Evolutionary conservation across 306 rosid genomes (phyloP), one percentile per base, ranked within the genome.

Genomic region (Gleditsia sinensis): DNA sequence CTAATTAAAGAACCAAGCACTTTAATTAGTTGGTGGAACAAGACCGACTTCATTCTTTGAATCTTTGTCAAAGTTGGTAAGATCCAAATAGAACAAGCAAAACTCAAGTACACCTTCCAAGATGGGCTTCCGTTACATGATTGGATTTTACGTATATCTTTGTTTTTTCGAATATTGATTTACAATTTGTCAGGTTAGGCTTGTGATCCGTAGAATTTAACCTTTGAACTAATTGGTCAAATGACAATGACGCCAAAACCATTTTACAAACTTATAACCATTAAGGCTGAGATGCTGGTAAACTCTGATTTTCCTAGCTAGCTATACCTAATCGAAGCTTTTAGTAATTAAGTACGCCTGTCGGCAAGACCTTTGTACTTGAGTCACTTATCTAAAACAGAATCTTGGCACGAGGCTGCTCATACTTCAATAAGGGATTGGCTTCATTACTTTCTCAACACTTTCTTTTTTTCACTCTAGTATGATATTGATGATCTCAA

Each of bases 291-390:
- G 68, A 70, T 65, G 23, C 78, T 70, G 81, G 79, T 80, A 64
- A 59, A 55, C 59, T 72, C 72, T 74, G 56, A 63, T 74, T 77
- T 68, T 77, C 74, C 60, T 32, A 64, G 75, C 60, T 32, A 64
- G 75, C 58, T 21, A 42, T 61, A 53, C 70, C 72, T 50, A 25
- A 66, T 65, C 42, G 39, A 59, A 67, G 67, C 53, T 45, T 49
- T 16, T 14, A 42, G 36, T 5, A 4, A 72, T 67, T 34, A 51
- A 27, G 25, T n/a, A 28, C 17, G 49, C 42, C 62, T 10, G 62
- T 56, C 72, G 24, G 36, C 79, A 76, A 48, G 45, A n/a, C 60
- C 27, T 55, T 64, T 21, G 39, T 56, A 20, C 69, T 40, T 42
- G 20, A n/a, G 28, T 72, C 19, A 60, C 24, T 60, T n/a, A 51